phyloP scores from a whole-genome alignment of 148 eudicot species.

The Vaccinium macrocarpon region DNA sequence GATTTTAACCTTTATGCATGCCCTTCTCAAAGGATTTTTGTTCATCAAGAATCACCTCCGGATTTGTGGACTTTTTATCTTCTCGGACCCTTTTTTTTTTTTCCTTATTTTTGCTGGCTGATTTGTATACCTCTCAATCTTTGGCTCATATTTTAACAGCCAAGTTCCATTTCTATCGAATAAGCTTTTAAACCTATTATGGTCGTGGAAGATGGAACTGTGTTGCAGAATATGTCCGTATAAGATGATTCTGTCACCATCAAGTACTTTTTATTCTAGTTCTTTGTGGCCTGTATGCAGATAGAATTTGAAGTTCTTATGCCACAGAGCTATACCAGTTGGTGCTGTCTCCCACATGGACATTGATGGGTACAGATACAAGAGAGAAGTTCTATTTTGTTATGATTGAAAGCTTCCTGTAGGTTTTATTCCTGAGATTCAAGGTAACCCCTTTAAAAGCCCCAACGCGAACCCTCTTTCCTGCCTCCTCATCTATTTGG shows the following conservation, averaged over 20 bases:
- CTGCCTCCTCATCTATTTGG: neutral
- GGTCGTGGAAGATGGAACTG: slow-evolving; percentile 1
- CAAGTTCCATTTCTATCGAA: slow-evolving; percentile 56
- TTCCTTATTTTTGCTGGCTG: too few relatives aligned
- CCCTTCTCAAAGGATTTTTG: neutral
- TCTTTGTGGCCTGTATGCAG: slow-evolving; percentile 5
- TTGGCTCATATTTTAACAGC: too few relatives aligned
- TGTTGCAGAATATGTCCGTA: neutral
- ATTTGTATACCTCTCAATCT: too few relatives aligned
- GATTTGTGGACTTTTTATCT: neutral
- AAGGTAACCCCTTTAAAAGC: slow-evolving; percentile 38
- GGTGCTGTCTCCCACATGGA: slow-evolving; percentile 90
- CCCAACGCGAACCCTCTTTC: neutral
- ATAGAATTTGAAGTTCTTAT: slow-evolving; percentile 8
- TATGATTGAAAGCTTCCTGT: slow-evolving; percentile 95
- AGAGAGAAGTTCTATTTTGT: slow-evolving; percentile 88
- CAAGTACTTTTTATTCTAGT: slow-evolving; percentile 2
- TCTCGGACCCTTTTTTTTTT: too few relatives aligned
- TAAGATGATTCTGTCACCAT: neutral
- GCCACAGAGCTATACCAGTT: slow-evolving; percentile 66
- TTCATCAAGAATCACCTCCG: neutral
- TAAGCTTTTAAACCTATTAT: slow-evolving; percentile 24
- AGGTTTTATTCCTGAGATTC: slow-evolving; percentile 60
- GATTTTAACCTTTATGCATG: neutral
- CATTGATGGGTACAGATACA: slow-evolving; percentile 74